A percentile compares a stretch with the other conserved stretches of the same genome.
phyloP scores from a whole-genome alignment of 176 grass and related monocot species.

The Phoenix dactylifera region DNA sequence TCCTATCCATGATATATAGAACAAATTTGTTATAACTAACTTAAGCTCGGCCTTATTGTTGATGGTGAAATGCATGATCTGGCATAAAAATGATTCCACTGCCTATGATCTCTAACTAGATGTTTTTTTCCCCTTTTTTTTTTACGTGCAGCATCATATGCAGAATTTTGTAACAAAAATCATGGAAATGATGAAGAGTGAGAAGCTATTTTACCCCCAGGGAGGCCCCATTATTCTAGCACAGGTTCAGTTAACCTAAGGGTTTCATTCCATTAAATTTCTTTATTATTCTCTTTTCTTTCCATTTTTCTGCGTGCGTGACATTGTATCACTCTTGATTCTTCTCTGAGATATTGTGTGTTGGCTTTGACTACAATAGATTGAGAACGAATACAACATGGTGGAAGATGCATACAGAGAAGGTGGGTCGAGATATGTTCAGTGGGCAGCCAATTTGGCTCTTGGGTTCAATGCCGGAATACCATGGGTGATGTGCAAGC shows the following conservation, averaged over 20 bases:
- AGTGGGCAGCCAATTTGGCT: conserved; percentile 71
- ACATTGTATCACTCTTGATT: too few species aligned
- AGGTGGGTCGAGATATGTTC: conserved; percentile 43
- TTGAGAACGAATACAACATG: conserved; percentile 92
- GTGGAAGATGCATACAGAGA: conserved; percentile 41
- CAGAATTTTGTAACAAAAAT: conserved; percentile 48
- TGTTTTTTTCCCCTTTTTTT: neutral
- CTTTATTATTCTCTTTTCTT: neutral
- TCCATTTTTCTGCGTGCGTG: too few species aligned
- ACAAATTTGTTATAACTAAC: too few species aligned
- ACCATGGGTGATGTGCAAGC: conserved; percentile 94
- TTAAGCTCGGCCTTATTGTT: too few species aligned
- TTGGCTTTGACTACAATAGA: conserved; percentile 26
- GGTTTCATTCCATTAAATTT: neutral
- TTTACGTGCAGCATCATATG: conserved; percentile 48
- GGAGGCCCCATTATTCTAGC: conserved; percentile 85
- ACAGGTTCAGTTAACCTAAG: conserved; percentile 35
- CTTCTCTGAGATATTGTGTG: neutral
- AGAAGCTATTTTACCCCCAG: conserved; percentile 66
- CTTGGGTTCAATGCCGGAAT: conserved; percentile 31
- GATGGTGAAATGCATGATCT: too few species aligned
- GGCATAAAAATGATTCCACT: too few species aligned
- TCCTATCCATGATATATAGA: too few species aligned
- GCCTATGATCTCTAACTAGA: too few species aligned
- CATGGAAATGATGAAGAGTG: conserved; percentile 58